Base-by-base conservation (phyloP, 164 flowering plant genomes). In the Piper longum region DNA sequence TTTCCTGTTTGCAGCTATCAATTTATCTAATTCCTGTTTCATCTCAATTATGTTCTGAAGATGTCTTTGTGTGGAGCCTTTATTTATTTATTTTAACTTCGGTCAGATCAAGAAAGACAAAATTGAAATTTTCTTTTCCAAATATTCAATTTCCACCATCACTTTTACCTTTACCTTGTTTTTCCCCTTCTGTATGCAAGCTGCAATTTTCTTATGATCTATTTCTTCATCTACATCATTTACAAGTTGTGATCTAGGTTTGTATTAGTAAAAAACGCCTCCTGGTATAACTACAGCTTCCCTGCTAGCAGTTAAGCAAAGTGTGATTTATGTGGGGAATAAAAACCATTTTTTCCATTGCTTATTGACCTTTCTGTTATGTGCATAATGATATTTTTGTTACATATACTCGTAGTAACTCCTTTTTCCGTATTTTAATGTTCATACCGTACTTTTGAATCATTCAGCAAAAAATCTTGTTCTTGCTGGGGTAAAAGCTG, bases 401-500 rank as follows among this genome's bases (percentile, higher is more conserved):
- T 14, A 9, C 14, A 2, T 14, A 48, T 9, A 9, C 14, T 5
- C 0, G 3, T 9, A 9, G 9, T 48, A 9, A 9, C 7, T 48
- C 14, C 52, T 48, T 48, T 9, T 9, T 48, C 12, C 52, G 7
- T 48, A 14, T 9, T 9, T 3, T 48, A 14, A 5, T 9, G 3
- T 48, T 8, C 9, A 56, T n/a, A 36, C 45, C 2, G 40, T 6
- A 36, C 51, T 60, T n/a, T 57, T 72, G 16, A 45, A 64, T 44
- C 48, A 62, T 82, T 78, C 89, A 89, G 95, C 96, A 13, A 89
- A 89, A 75, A 89, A 89, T 56, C 84, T 89, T 51, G 68, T 89
- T 74, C 91, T 89, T 58, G 91, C 96, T 64, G 96, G 96, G 69
- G 91, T 89, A 41, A 89, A 87, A 72, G 87, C 95, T 59, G 89